A percentile compares a stretch with the other conserved stretches of the same genome.
Evolutionary conservation across 2,329 filamentous ascomycete species (phyloP).

Genomic region (Beauveria brongniartii): DNA sequence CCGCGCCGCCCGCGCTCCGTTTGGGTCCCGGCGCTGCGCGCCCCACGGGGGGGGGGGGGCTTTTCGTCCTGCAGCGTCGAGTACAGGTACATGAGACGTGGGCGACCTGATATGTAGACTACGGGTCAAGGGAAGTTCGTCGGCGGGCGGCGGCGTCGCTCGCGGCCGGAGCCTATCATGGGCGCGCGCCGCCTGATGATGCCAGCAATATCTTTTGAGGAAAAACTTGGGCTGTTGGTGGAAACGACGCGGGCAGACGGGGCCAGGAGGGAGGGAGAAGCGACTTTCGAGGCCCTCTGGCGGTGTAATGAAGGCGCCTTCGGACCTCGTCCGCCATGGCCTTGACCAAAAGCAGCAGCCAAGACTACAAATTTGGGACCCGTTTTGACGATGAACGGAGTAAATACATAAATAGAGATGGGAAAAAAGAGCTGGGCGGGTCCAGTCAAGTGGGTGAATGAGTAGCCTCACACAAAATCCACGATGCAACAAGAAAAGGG

Average conservation of each 20-base stretch:
- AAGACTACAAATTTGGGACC: too few relatives aligned
- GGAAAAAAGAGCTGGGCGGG: too few relatives aligned
- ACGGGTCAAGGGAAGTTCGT: slow-evolving; percentile 33
- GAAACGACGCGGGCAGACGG: slow-evolving; percentile 44
- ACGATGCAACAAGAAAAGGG: too few relatives aligned
- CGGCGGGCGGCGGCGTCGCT: neutral
- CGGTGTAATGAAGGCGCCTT: slow-evolving; percentile 18
- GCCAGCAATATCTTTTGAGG: slow-evolving; percentile 33
- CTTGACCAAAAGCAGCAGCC: too few relatives aligned
- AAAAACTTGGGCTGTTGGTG: slow-evolving; percentile 23
- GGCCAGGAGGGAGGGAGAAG: slow-evolving; percentile 32
- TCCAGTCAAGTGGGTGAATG: too few relatives aligned
- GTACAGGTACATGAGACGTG: too few relatives aligned
- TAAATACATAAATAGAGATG: too few relatives aligned
- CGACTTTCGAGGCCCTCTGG: slow-evolving; percentile 36
- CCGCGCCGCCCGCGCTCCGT: slow-evolving; percentile 6
- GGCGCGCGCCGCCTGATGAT: slow-evolving; percentile 16
- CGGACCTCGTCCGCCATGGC: neutral
- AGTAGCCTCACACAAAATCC: too few relatives aligned
- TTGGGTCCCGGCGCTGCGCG: slow-evolving; percentile 28
- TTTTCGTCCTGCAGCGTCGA: too few relatives aligned
- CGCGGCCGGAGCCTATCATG: neutral
- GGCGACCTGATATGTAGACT: slow-evolving; percentile 31
- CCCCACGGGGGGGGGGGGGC: slow-evolving; percentile 15
- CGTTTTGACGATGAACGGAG: too few relatives aligned